Evolutionary conservation across 331 rosid species (phyloP), one percentile per base, ranked within the genome.

Genomic region (Rosa hybrid): DNA sequence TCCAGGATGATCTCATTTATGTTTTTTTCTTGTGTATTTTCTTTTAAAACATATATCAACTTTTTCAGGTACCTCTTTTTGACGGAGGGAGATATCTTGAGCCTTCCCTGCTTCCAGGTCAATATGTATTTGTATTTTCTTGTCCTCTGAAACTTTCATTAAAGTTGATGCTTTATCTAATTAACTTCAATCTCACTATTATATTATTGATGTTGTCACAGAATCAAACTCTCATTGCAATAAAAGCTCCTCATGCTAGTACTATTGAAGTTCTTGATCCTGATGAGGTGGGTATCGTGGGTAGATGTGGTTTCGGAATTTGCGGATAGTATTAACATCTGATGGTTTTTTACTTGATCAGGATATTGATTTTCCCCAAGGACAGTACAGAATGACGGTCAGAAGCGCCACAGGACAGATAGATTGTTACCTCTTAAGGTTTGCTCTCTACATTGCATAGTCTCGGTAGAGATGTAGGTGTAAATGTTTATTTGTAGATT

Each of bases 221-320:
- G 97, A 86, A 87, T 84, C 90, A 86, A 81, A 88, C 94, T 82
- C 87, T 92, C 59, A 86, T 94, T 81, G 96, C 89, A 53, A 83
- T 94, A 80, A 90, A 87, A 83, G 97, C 97, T 75, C 98, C 97
- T 4, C 85, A 81, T 82, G 93, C 92, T 46, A 89, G 98, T 83
- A 82, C 59, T 71, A 87, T 94, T 50, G 96, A 92, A 89, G 96
- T 94, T 80, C 87, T 89, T 54, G 97, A 92, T 89, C 98, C 97
- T 21, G 92, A 90, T 50, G 93, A 88, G 97, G 97, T 92, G 81
- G 83, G 83, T 78, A 74, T 65, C 48, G 30, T 70, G 30, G 76
- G 85, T 77, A 76, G 69, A 75, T 80, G 81, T 74, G 72, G 76
- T 81, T 81, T 80, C 72, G 59, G 83, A 78, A 38, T 75, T 50